These are phyloP conservation scores for Colletotrichum sublineola DNA, from an alignment of 2,329 filamentous ascomycete species.

Conservation along the genomic window DNA sequence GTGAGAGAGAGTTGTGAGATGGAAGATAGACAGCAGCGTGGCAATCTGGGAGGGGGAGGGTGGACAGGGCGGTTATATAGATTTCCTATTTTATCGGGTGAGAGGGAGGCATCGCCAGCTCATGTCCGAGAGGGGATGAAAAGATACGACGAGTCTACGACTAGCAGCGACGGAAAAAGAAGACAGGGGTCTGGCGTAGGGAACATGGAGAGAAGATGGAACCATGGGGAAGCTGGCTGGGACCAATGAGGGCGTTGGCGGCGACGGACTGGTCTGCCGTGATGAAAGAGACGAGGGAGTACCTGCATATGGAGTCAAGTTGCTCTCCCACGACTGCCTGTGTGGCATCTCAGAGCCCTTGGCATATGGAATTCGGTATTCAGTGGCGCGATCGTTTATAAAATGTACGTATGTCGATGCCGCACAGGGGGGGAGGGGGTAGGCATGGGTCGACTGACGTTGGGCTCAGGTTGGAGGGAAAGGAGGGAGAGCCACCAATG, in stretches of 20 bases:
- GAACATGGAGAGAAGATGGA: constrained; percentile 15
- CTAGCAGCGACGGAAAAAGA: neutral
- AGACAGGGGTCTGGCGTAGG: neutral
- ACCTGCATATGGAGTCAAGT: constrained; percentile 17
- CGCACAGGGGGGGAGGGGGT: neutral
- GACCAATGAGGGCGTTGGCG: constrained; percentile 16
- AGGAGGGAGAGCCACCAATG: neutral
- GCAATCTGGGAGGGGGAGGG: constrained; percentile 15
- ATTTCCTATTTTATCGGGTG: neutral
- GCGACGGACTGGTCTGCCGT: neutral
- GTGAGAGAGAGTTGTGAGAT: neutral
- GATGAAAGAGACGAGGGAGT: constrained; percentile 1
- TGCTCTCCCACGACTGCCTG: neutral
- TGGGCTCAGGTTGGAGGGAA: neutral
- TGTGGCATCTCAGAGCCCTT: constrained; percentile 21
- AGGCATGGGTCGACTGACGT: neutral
- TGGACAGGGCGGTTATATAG: constrained; percentile 19
- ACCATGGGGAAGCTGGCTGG: constrained; percentile 19
- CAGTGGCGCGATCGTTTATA: constrained; percentile 30
- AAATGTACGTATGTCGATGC: neutral
- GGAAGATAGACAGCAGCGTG: constrained; percentile 13
- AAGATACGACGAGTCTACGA: constrained; percentile 10
- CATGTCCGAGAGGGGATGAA: constrained; percentile 25
- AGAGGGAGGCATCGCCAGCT: constrained; percentile 18
- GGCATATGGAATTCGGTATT: constrained; percentile 36